Evolutionary conservation across 441 rosid species (phyloP), one percentile per base, ranked within the genome.

Genomic region (Flueggea neowawraea): DNA sequence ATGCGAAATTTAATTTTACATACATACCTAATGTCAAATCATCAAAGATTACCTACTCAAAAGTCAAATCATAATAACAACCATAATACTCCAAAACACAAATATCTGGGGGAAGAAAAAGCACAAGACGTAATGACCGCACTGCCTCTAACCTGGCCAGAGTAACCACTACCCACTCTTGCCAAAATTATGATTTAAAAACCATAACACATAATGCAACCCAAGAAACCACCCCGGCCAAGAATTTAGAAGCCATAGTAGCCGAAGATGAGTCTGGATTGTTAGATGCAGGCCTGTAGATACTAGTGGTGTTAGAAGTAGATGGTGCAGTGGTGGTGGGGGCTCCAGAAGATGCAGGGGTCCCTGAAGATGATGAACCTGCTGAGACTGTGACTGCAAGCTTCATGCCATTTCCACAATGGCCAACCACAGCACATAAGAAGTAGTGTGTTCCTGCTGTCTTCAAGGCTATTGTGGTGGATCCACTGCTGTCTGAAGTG

Each of bases 351-450:
- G n/a, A 31, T 2, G 65, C 43, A 31, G 72, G 31, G 52, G 69
- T 6, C 45, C 45, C 45, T 6, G 45, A 43, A 6, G 45, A 43
- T 11, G 45, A 39, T 32, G 75, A 12, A n/a, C 71, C 48, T 16
- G 76, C 50, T 17, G 80, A 67, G 6, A 77, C 95, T 13, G 63
- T 70, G 53, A 89, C 88, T 0, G 95, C 72, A 41, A 91, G 84
- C 78, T 91, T 91, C 97, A 91, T 89, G 67, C 95, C 97, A 16
- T 70, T 67, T 14, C 66, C 62, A 61, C 97, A 91, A 52, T 91
- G 96, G 10, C 96, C 87, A 11, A 61, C 48, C 6, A 61, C 80
- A 6, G 75, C 84, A 17, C 97, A 89, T 2, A 89, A 84, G 80
- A 80, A 91, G 79, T 87, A 84, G 68, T 67, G 96, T 16, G 91